phyloP scores from a whole-genome alignment of 2,329 filamentous ascomycete genomes.

The Alternaria metachromatica region DNA sequence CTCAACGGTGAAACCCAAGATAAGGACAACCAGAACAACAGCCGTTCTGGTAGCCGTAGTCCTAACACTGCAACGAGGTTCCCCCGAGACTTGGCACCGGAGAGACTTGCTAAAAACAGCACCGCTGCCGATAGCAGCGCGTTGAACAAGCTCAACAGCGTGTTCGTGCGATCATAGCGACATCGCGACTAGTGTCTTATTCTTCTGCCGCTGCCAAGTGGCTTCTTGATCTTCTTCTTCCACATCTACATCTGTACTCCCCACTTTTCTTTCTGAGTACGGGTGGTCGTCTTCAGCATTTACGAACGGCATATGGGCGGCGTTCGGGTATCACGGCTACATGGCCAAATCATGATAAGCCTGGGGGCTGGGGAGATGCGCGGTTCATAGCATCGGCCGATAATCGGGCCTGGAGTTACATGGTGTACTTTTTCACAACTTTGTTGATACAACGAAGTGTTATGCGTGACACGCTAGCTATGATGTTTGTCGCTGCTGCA shows the following conservation, averaged over 20 bases:
- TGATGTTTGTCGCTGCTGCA: background rate
- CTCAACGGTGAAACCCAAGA: conserved; percentile 40
- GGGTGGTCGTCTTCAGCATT: conserved; percentile 24
- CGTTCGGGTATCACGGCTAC: conserved; percentile 23
- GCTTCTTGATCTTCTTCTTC: background rate
- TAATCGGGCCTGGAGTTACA: conserved; percentile 5
- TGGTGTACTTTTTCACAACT: background rate
- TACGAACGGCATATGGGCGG: conserved; percentile 37
- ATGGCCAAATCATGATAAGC: background rate
- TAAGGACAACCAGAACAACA: conserved; percentile 42
- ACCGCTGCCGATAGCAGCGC: conserved; percentile 39
- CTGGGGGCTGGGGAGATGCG: background rate
- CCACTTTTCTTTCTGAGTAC: conserved; percentile 1
- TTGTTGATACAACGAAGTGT: background rate
- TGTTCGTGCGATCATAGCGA: conserved; percentile 39
- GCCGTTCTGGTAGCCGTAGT: conserved; percentile 53
- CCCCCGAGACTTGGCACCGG: conserved; percentile 41
- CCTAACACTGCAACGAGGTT: conserved; percentile 39
- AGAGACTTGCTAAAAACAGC: conserved; percentile 42
- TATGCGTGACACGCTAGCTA: background rate
- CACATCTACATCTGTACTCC: background rate
- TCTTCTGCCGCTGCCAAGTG: background rate
- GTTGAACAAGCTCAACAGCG: conserved; percentile 44
- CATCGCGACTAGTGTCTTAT: background rate
- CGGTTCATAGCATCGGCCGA: conserved; percentile 7